Base-by-base conservation (phyloP, 1,284 basidiomycete species). In the Heterobasidion irregulare region DNA sequence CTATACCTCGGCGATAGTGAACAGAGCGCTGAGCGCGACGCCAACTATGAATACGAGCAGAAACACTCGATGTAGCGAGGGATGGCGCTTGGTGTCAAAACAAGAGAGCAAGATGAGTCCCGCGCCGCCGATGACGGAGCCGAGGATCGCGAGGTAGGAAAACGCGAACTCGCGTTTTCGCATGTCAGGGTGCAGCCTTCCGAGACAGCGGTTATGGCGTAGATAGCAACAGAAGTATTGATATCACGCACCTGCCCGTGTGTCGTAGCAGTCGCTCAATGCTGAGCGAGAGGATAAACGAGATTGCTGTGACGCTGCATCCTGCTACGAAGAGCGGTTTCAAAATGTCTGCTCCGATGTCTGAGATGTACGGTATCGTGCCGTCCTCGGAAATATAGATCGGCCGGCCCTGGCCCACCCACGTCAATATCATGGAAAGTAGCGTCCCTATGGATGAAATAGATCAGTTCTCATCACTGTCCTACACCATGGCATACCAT, bases 241-340 rank as follows among this genome's bases (percentile, higher is more conserved):
- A 43, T 26, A 32, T 32, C 35, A 51, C 68, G 47, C 55, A 80
- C 81, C 83, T 67, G 26, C 84, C 84, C 4, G 74, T 71, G 64
- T 87, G 82, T 56, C 86, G 71, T 34, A 88, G 70, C 62, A 78
- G 76, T 50, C 85, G 73, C 67, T 89, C 85, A 43, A 83, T 63
- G 2, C 73, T 58, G 19, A 89, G 73, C 7, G 79, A 77, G 48
- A 83, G 66, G 61, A 86, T 71, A 66, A 89, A 86, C 0, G 75
- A 72, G 1, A 78, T 68, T 1, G 76, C 82, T 2, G 86, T 87
- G 55, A 87, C 75, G 41, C 72, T 70, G 61, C 79, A 82, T 13
- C 80, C 80, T 8, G 74, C 70, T 47, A 89, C 71, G 63, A 90
- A 90, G 34, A 90, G 73, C 6, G 87, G 87, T 64, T 89, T 89